These are phyloP conservation scores for Scedosporium dehoogii DNA, from an alignment of 2,329 filamentous ascomycete species.

Conservation along the genomic window DNA sequence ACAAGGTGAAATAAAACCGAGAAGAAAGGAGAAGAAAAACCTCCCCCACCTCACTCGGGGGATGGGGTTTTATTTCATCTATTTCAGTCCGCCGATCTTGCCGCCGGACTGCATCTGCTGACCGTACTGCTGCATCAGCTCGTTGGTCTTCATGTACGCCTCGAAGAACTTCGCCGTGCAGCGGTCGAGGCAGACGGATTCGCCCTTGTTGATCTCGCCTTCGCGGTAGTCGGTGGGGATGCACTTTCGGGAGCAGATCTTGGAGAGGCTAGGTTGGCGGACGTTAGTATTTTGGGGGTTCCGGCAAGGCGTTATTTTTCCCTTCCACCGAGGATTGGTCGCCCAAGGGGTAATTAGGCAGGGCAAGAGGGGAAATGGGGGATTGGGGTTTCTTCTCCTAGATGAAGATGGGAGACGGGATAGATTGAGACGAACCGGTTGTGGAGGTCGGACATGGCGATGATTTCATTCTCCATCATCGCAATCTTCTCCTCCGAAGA, in stretches of 20 bases:
- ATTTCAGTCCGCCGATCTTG: neutral
- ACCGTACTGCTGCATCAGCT: constrained; percentile 89
- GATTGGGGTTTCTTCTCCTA: neutral
- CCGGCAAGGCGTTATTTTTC: neutral
- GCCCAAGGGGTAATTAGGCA: neutral
- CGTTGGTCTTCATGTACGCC: constrained; percentile 93
- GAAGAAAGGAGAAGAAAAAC: neutral
- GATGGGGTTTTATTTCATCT: neutral
- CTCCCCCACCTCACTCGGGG: neutral
- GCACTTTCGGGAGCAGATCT: constrained; percentile 90
- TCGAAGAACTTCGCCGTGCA: constrained; percentile 99
- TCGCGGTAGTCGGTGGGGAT: constrained; percentile 89
- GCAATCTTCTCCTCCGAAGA: constrained; percentile 96
- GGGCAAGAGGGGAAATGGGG: neutral
- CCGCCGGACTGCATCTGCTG: constrained; percentile 37
- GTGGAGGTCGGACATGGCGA: constrained; percentile 97
- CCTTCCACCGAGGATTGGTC: too few relatives aligned
- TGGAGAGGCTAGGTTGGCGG: constrained; percentile 53
- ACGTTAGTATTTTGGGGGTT: neutral
- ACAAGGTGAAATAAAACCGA: neutral
- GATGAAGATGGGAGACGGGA: neutral
- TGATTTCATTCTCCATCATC: constrained; percentile 91
- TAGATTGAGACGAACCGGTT: constrained; percentile 57
- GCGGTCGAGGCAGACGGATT: constrained; percentile 94
- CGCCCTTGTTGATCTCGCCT: constrained; percentile 95